phyloP scores from a whole-genome alignment of 2,329 filamentous ascomycete species.

The Aspergillus alliaceus region DNA sequence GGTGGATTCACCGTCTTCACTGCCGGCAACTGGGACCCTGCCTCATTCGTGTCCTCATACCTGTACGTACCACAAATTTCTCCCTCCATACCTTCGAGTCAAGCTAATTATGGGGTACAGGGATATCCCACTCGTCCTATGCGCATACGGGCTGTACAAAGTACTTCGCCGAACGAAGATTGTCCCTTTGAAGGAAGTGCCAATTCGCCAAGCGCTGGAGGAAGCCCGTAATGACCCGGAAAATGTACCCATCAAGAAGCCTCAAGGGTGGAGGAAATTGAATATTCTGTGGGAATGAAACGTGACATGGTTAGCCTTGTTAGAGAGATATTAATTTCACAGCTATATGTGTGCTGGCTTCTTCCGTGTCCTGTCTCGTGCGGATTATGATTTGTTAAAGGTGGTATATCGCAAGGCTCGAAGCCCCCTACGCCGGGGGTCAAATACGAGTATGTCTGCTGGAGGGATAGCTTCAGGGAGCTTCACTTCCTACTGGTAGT shows the following conservation, averaged over 20 bases:
- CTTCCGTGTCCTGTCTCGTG: no score
- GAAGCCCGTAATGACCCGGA: constrained; percentile 42
- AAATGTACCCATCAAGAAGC: constrained; percentile 27
- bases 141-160: constrained; percentile 65
- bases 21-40: constrained; percentile 57
- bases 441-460: no score
- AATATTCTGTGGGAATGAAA: constrained; percentile 38
- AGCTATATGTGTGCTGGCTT: no score
- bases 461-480: no score
- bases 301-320: rapidly evolving
- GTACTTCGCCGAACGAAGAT: constrained; percentile 62
- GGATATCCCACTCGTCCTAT: constrained; percentile 60
- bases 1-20: constrained; percentile 67
- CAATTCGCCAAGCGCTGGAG: constrained; percentile 53
- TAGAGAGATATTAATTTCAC: no score
- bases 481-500: no score
- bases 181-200: constrained; percentile 52
- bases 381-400: no score
- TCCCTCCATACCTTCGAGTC: no score
- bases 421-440: no score
- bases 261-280: constrained; percentile 24
- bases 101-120: no score
- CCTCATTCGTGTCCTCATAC: constrained; percentile 62
- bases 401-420: no score
- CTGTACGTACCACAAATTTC: constrained; percentile 50